Percentiles rank a stretch among this genome's conserved stretches.
Evolutionary conservation across 1,139 yeast genomes (phyloP).

Genomic region (Candida dubliniensis): DNA sequence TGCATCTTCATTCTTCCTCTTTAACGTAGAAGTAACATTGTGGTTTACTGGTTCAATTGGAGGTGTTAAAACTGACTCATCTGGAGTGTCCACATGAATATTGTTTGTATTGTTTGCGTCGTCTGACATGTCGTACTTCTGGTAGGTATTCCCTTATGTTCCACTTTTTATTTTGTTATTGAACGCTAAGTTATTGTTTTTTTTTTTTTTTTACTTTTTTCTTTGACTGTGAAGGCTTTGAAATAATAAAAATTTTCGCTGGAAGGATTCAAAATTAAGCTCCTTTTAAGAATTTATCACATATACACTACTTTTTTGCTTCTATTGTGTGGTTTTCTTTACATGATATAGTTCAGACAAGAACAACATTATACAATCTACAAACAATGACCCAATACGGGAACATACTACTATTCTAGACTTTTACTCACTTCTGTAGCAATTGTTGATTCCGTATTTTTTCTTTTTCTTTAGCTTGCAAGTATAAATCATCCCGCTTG

Average conservation of each 20-base stretch:
- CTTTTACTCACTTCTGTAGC: not conserved
- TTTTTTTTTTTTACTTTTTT: not conserved
- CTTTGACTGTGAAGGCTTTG: not conserved
- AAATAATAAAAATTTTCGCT: not conserved
- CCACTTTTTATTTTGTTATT: too few species aligned
- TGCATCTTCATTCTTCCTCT: constrained; percentile 65
- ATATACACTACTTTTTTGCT: too few species aligned
- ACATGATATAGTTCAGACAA: too few species aligned
- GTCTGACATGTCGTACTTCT: constrained; percentile 1
- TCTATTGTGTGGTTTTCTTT: too few species aligned
- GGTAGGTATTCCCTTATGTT: not conserved
- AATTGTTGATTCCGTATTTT: constrained; percentile 15
- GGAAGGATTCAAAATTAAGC: too few species aligned
- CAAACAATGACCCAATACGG: too few species aligned
- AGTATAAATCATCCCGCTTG: constrained; percentile 62
- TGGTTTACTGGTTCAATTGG: not conserved
- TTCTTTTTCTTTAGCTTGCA: constrained; percentile 52
- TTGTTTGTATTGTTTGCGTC: constrained; percentile 2
- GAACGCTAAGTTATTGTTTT: not conserved
- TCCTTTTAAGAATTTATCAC: too few species aligned
- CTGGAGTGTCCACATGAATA: not conserved
- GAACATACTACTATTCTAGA: too few species aligned
- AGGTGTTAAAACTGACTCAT: constrained; percentile 3
- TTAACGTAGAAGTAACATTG: constrained; percentile 31
- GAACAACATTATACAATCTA: too few species aligned